Base-by-base conservation (phyloP, 768 basidiomycete species). In the Xerocomellus intermedius region DNA sequence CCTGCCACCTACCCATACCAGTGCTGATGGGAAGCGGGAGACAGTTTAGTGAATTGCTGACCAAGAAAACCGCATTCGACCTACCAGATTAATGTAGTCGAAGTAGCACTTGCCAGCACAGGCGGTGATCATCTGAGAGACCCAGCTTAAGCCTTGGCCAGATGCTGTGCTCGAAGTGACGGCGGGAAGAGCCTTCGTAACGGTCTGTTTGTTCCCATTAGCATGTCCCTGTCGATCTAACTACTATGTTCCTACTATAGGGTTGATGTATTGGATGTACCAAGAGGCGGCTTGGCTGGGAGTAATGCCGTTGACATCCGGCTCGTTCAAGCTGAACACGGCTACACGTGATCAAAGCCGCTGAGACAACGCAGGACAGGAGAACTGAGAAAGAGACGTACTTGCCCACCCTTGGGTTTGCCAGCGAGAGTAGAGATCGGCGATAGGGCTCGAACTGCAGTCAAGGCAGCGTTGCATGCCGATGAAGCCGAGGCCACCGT, bases 381-480 rank as follows among this genome's bases (percentile, higher is more conserved):
- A 28, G 1, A 14, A 28, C 13, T 17, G 36, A 24, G 10, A 4
- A 43, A 24, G 22, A 42, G 7, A 62, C 71, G 9, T 57, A 72
- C 71, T 74, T 32, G 61, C 59, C 71, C 71, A 72, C 5, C 57
- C 56, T 47, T 72, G 69, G 12, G 61, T 26, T 47, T 71, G n/a
- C 64, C 68, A 72, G 55, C 72, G 74, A 32, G 65, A 52, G 16
- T 61, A 54, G 24, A 75, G 69, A 26, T 67, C 53, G 7, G 57
- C 60, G 13, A 75, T 64, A 3, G 74, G 74, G 32, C 74, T 75
- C 6, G 74, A 75, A 51, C 24, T 51, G n/a, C 74, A 75, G 43
- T 75, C 73, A 5, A 63, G 46, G 51, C 73, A 75, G 10, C 69
- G 71, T 51, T 75, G 74, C 74, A 69, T 76, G 12, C 74, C 74